A percentile compares a stretch with the other conserved stretches of the same genome.
Conservation (phyloP, 2,329 filamentous ascomycete genomes). For the Hypoxylon sp. region DNA sequence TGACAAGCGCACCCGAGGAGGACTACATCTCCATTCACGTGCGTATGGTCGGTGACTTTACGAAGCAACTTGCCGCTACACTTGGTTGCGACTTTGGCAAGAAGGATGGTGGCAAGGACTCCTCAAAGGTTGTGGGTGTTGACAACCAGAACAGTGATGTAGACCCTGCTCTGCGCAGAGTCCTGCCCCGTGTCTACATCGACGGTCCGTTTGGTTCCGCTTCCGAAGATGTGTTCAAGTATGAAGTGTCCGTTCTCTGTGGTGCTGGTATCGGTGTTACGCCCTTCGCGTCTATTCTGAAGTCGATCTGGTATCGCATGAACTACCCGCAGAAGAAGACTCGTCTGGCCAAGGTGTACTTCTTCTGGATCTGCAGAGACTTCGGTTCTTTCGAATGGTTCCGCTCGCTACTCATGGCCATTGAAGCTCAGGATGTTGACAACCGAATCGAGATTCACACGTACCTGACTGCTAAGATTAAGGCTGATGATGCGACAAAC, state of each 20-base stretch:
- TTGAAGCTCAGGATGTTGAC: constrained; percentile 85
- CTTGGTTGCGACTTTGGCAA: constrained; percentile 79
- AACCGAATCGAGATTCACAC: constrained; percentile 90
- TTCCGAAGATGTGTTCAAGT: constrained; percentile 90
- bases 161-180: constrained; percentile 74
- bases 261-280: constrained; percentile 86
- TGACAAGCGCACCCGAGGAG: constrained; percentile 87
- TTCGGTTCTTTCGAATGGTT: constrained; percentile 93
- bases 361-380: constrained; percentile 91
- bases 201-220: constrained; percentile 87
- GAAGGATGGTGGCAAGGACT: constrained; percentile 57
- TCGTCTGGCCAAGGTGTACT: constrained; percentile 84
- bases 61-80: constrained; percentile 71
- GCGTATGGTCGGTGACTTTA: constrained; percentile 84
- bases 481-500: constrained; percentile 84
- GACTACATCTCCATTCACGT: constrained; percentile 91
- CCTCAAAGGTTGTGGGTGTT: constrained; percentile 75
- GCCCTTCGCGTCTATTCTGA: constrained; percentile 86
- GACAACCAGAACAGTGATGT: constrained; percentile 67
- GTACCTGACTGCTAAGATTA: constrained; percentile 87
- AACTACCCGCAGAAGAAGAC: constrained; percentile 85
- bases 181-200: constrained; percentile 81
- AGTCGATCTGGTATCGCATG: constrained; percentile 94
- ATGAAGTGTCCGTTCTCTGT: constrained; percentile 80
- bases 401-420: constrained; percentile 81